Base-by-base conservation (phyloP, 2,329 filamentous ascomycete species). In the Colletotrichum melonis region DNA sequence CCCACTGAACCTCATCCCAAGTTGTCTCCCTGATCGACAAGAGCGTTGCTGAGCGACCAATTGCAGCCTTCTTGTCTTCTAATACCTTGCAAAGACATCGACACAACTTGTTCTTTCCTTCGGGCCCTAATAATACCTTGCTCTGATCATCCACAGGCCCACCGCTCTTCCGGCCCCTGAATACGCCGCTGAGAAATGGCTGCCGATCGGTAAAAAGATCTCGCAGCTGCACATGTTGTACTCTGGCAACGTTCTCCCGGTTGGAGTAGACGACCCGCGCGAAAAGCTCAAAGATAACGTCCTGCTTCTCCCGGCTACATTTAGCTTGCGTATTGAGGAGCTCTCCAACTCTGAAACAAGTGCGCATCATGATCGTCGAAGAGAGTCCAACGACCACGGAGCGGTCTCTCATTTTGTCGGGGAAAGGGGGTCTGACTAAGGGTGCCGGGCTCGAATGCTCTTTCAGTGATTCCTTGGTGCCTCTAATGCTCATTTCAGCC, bases 271-370 rank as follows among this genome's bases (percentile, higher is more conserved):
- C 83, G 2, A 93, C 88, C 30, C 89, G 86, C 4, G 90, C 91
- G 77, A 91, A 94, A 0, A 94, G 80, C 78, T 93, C 92, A 72
- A 93, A 87, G 0, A 88, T 78, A 4, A 84, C 84, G 0, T 82
- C 77, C 24, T 82, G 80, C n/a, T 82, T 79, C 11, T 81, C 76
- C 12, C 75, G 77, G 63, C 77, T 77, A 59, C 81, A 81, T 3
- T 77, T 67, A 1, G 67, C 57, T 64, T 88, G 86, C 56, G 87
- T 85, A 19, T 83, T 83, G 59, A 90, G 82, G 69, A 92, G 87
- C 77, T 93, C 90, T 4, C 88, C 89, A 28, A 92, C 84, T 30
- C 91, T 87, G 76, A 94, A 93, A 78, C 91, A 93, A 0, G 88
- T 90, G 12, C 89, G 86, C 14, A 92, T 81, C 7, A 87, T 72